Evolutionary conservation across 805 yeast genomes (phyloP).

Genomic region (Candida cerambycidarum): DNA sequence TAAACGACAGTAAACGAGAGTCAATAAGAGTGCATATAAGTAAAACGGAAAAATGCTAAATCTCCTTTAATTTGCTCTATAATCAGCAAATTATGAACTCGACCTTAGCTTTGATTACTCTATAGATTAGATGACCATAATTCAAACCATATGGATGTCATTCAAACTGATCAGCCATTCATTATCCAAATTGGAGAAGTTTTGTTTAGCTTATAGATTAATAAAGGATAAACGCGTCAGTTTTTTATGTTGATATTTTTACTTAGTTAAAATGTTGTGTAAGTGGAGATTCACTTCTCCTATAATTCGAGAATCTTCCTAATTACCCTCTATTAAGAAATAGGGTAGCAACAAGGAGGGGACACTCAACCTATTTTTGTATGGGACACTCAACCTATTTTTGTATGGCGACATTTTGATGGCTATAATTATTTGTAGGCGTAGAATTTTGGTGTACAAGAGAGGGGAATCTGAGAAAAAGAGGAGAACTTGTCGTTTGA

Average conservation of each 20-base stretch:
- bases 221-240: not conserved
- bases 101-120: too few species aligned
- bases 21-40: too few species aligned
- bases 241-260: not conserved
- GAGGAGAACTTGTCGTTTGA: slow-evolving; percentile 3
- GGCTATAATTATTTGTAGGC: not conserved
- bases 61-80: too few species aligned
- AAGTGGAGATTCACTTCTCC: not conserved
- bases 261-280: not conserved
- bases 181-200: not conserved
- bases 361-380: not conserved
- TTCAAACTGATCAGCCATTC: too few species aligned
- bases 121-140: too few species aligned
- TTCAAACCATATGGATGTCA: too few species aligned
- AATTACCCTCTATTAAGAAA: not conserved
- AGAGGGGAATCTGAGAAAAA: slow-evolving; percentile 1
- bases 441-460: not conserved
- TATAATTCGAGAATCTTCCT: not conserved
- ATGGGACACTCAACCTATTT: not conserved
- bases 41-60: too few species aligned
- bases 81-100: too few species aligned
- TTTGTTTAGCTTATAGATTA: not conserved
- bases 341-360: not conserved
- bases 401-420: not conserved
- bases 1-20: too few species aligned